Evolutionary conservation across 352 stramenopile species (phyloP), one percentile per base, ranked within the genome.

Genomic region (Globisporangium takayamanum): DNA sequence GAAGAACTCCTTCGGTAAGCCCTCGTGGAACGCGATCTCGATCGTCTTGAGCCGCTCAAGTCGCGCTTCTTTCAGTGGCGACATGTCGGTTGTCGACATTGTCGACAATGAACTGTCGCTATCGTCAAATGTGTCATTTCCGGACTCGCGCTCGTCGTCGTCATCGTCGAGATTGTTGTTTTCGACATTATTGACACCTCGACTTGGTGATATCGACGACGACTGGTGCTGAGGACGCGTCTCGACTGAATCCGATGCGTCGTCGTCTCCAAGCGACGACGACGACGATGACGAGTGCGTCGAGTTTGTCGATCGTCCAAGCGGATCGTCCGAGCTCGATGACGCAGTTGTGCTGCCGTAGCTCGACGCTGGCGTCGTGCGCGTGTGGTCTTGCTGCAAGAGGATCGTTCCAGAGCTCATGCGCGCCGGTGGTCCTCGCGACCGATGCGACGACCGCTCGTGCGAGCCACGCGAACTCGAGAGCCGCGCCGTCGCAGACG

Each of bases 1-100:
- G 61, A 88, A 94, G 59, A 94, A 94, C 58, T 91, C 80, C 33
- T 72, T 80, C 3, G 85, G 80, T 0, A 93, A 67, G 3, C 85
- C 85, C 41, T 94, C 84, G 47, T 91, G 78, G 66, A 92, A 94
- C 33, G 68, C 69, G 44, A 94, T 83, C 53, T 81, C 76, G 30
- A 94, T 85, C 55, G 76, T 76, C 62, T 87, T 87, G 16, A 94
- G 70, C 25, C 85, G 69, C 18, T 92, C 80, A 30, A 90, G 66
- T 3, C 85, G 71, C 36, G 70, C 73, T 44, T 92, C 82, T 49
- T 93, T 92, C 30, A 86, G 66, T 6, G 80, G 75, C 10, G 85
- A 67, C 2, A 92, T 28, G 14, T 70, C 75, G 2, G 66, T 39
- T 22, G 46, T 76, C 8, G 68, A 81, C 22, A 88, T 75, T 5